phyloP scores from a whole-genome alignment of 306 rosid genomes.

The Corylus americana region DNA sequence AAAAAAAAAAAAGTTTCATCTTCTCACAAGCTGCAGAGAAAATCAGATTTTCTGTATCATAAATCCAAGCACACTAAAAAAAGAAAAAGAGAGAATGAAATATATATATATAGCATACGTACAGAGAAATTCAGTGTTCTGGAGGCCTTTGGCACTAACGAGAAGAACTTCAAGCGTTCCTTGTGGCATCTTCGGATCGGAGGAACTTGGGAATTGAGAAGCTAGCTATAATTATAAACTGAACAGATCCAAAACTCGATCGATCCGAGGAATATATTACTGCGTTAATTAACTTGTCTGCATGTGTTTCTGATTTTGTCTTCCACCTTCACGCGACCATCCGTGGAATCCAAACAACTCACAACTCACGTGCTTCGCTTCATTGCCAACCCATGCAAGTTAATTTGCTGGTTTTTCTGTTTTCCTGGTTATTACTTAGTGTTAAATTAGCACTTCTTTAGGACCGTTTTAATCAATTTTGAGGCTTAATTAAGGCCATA shows the following conservation, averaged over 20 bases:
- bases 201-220: neutral
- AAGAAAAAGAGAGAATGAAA: too few species aligned
- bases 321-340: neutral
- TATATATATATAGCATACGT: neutral
- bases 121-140: constrained; percentile 31
- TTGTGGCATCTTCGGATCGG: constrained; percentile 35
- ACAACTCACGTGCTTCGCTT: neutral
- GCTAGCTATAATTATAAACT: neutral
- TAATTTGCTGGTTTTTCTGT: too few species aligned
- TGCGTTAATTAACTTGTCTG: neutral
- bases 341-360: neutral
- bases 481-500: too few species aligned
- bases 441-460: too few species aligned
- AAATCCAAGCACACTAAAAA: too few species aligned
- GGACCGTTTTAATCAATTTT: too few species aligned
- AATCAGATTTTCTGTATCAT: too few species aligned
- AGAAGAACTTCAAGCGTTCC: constrained; percentile 52
- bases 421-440: too few species aligned
- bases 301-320: too few species aligned
- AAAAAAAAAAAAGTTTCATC: too few species aligned
- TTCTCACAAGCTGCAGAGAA: too few species aligned
- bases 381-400: neutral
- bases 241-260: neutral
- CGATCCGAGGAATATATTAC: neutral
- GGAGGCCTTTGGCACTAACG: constrained; percentile 37